Conservation (phyloP, 306 rosid species). For the Pueraria montana region DNA sequence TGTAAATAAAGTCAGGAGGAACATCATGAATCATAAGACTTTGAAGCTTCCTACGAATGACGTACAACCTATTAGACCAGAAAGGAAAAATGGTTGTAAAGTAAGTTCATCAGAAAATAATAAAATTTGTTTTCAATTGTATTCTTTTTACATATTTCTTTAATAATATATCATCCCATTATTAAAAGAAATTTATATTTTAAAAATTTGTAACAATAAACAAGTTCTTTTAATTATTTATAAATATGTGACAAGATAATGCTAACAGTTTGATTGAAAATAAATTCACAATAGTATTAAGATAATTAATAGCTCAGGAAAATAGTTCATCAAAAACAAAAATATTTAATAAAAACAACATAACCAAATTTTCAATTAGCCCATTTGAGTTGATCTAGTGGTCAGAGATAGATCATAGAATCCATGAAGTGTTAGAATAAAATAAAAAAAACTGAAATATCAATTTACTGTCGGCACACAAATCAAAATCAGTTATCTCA, state of each 20-base stretch:
- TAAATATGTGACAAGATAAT: neutral
- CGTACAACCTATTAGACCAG: conserved; percentile 62
- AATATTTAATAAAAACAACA: too few relatives aligned
- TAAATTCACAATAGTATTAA: neutral
- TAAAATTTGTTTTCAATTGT: too few relatives aligned
- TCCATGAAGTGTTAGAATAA: too few relatives aligned
- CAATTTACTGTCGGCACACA: neutral
- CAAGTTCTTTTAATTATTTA: too few relatives aligned
- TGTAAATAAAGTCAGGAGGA: conserved; percentile 66
- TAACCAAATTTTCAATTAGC: too few relatives aligned
- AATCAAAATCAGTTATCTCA: too few relatives aligned
- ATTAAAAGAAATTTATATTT: too few relatives aligned
- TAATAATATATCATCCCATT: neutral
- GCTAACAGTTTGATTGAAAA: neutral
- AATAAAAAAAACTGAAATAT: neutral
- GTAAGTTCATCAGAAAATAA: neutral
- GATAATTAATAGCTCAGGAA: too few relatives aligned
- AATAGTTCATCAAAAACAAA: too few relatives aligned
- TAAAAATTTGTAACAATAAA: neutral
- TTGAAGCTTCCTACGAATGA: conserved; percentile 74
- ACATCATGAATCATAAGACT: conserved; percentile 68
- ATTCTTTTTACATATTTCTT: neutral
- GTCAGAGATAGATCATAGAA: too few relatives aligned
- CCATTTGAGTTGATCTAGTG: too few relatives aligned
- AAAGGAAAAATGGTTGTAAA: neutral